Evolutionary conservation across 1,139 yeast genomes (phyloP), one percentile per base, ranked within the genome.

Genomic region (Candida tunisiensis): DNA sequence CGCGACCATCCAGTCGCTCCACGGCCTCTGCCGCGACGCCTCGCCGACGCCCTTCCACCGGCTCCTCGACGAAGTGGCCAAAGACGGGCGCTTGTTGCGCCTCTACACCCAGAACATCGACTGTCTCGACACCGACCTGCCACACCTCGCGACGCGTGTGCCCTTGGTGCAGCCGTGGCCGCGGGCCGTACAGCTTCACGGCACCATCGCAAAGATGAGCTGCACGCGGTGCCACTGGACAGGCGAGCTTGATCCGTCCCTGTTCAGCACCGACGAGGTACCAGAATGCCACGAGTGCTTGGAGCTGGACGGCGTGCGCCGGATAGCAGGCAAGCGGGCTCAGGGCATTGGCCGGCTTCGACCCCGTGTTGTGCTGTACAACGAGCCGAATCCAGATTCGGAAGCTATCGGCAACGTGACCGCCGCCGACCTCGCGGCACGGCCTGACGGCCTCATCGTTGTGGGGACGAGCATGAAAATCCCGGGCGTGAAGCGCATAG

Each of bases 401-500:
- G 94, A 82, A 34, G 64, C 73, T 4, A 69, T 82, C 28, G 83
- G 93, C 2, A 65, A 68, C 31, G 74, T 85, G 2, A 64, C 83
- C 5, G 72, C 66, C 34, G 53, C 61, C 5, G 94, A 82, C 48
- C 48, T 79, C 28, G 62, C 61, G 38, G 52, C 67, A 25, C 65
- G 60, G 35, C 85, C 91, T 0, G 94, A 82, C 45, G 69, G 83
- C 41, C 54, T 82, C 29, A 57, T 82, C 13, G 78, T 82, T 24
- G 85, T 78, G 48, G 94, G 94, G 2, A 82, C 94, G 0, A 74
- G 92, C 2, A 54, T 82, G 30, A 74, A 75, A 44, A 88, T 82
- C 11, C 93, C 91, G 10, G 93, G 93, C 0, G 92, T 82, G 8
- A 65, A 74, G 45, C 64, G 77, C 38, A 53, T 82, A 34, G 88